Evolutionary conservation across 129 eudicot genomes (phyloP).

Genomic region (Glebionis coronaria): DNA sequence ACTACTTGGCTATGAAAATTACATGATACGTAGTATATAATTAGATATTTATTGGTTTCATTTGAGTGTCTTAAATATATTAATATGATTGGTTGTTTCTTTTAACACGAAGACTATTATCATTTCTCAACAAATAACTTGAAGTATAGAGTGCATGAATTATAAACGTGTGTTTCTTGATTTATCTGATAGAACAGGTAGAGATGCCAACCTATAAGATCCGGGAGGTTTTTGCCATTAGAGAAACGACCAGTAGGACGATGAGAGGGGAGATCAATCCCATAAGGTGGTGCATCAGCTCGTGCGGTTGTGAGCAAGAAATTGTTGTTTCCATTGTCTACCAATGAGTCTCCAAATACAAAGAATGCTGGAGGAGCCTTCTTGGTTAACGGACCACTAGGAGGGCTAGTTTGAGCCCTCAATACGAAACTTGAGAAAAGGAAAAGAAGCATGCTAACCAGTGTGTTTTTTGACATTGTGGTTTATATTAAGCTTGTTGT

Average conservation of each 20-base stretch:
- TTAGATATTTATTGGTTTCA: too few relatives aligned
- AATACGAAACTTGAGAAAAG: background rate
- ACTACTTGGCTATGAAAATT: too few relatives aligned
- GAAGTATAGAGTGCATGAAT: background rate
- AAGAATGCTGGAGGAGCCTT: constrained; percentile 46
- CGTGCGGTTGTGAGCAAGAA: constrained; percentile 55
- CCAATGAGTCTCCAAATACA: constrained; percentile 74
- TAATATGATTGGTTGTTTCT: too few relatives aligned
- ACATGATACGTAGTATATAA: too few relatives aligned
- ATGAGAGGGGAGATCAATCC: constrained; percentile 57
- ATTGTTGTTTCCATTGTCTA: constrained; percentile 72
- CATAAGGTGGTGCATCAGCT: constrained; percentile 71
- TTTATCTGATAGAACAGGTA: background rate
- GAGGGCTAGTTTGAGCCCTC: background rate
- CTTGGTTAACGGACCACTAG: background rate
- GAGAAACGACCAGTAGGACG: constrained; percentile 73
- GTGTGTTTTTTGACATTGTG: constrained; percentile 3
- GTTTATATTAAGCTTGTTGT: background rate
- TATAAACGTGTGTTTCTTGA: background rate
- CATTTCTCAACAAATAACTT: too few relatives aligned
- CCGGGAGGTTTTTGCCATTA: constrained; percentile 70
- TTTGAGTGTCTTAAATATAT: too few relatives aligned
- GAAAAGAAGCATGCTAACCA: constrained; percentile 1
- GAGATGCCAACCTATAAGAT: constrained; percentile 47
- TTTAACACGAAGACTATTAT: too few relatives aligned